These are phyloP conservation scores for Citrus sp. DNA, from an alignment of 345 rosid genomes.

Conservation along the genomic window DNA sequence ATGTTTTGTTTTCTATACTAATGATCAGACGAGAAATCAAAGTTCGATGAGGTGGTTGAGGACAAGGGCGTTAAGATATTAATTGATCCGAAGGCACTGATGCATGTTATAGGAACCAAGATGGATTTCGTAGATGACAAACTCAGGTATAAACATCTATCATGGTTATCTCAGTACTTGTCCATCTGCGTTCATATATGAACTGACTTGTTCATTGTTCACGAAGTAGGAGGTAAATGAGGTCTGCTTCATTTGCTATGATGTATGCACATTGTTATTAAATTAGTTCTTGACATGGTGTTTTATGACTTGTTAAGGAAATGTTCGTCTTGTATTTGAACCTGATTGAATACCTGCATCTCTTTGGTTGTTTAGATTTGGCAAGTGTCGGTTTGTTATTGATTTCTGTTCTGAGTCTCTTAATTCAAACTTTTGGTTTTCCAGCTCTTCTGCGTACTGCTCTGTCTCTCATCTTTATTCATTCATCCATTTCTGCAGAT, in stretches of 20 bases:
- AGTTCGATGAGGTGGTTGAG: slow-evolving; percentile 76
- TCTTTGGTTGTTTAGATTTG: not conserved
- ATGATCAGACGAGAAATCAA: slow-evolving; percentile 69
- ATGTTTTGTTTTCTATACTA: not conserved
- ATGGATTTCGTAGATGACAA: slow-evolving; percentile 90
- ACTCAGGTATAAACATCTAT: slow-evolving; percentile 46
- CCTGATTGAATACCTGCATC: not conserved
- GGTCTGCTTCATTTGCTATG: not conserved
- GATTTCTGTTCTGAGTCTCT: not conserved
- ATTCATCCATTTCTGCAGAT: slow-evolving; percentile 32
- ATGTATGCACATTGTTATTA: not conserved
- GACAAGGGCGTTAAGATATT: slow-evolving; percentile 80
- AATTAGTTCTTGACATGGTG: not conserved
- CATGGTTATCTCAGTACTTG: not conserved
- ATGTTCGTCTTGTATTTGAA: not conserved
- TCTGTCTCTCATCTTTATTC: not conserved
- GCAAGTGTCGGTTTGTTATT: not conserved
- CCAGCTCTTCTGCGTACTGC: not conserved
- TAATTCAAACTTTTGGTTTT: not conserved
- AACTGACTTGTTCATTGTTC: not conserved
- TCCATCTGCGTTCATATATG: not conserved
- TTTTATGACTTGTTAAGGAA: not conserved
- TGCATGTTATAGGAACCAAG: slow-evolving; percentile 91
- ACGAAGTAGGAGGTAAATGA: not conserved
- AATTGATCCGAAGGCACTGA: slow-evolving; percentile 82